Evolutionary conservation across 2,329 filamentous ascomycete genomes (phyloP).

Genomic region (Xylariaceae sp.): DNA sequence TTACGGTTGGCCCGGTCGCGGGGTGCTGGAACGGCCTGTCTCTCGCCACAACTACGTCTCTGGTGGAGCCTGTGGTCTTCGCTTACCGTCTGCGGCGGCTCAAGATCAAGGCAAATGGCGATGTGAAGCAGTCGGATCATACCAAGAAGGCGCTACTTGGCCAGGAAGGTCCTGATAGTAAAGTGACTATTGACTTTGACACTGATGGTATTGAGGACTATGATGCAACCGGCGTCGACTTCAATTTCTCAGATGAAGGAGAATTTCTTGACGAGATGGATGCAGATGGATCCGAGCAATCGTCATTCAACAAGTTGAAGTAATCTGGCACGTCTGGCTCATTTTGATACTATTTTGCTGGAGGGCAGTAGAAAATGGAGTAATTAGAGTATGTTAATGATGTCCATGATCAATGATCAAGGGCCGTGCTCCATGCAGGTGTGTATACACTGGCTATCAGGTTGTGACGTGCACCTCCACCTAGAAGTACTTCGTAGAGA

Average conservation of each 20-base stretch:
- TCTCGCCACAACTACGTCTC: background rate
- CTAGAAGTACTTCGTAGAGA: too few relatives aligned
- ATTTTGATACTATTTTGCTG: too few relatives aligned
- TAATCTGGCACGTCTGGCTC: background rate
- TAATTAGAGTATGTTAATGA: background rate
- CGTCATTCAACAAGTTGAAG: background rate
- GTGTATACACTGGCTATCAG: too few relatives aligned
- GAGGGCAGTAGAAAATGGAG: too few relatives aligned
- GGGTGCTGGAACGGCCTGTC: constrained; percentile 7
- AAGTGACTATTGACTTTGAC: constrained; percentile 1
- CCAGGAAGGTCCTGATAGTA: background rate
- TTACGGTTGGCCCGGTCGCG: background rate
- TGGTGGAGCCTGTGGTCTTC: constrained; percentile 9
- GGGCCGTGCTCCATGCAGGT: too few relatives aligned
- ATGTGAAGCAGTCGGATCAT: constrained; percentile 7
- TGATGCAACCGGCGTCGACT: constrained; percentile 11
- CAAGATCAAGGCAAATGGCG: constrained; percentile 10
- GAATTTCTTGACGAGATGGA: constrained; percentile 7
- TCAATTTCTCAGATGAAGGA: constrained; percentile 1
- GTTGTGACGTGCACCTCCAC: too few relatives aligned
- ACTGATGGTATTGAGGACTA: constrained; percentile 12
- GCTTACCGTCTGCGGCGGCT: constrained; percentile 15
- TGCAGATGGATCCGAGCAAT: constrained; percentile 3
- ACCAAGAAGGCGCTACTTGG: constrained; percentile 6
- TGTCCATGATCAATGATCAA: too few relatives aligned